A percentile compares a stretch with the other conserved stretches of the same genome.
Evolutionary conservation across 805 yeast genomes (phyloP).

Genomic region (Starmerella ratchasimensis): DNA sequence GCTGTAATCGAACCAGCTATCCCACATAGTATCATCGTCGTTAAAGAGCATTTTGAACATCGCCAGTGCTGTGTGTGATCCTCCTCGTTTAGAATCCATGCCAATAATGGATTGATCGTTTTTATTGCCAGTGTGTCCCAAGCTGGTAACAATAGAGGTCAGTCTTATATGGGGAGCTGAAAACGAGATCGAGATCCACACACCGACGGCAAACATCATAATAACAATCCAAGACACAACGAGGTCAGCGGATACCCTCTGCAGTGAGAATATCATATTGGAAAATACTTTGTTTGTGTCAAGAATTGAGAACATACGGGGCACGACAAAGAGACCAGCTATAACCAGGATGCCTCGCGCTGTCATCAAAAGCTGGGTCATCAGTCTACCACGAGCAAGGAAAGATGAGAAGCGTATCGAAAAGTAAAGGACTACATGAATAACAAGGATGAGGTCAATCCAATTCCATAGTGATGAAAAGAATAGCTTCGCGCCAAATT

Average conservation of each 20-base stretch:
- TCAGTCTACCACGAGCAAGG: neutral
- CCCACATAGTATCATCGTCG: slow-evolving; percentile 5
- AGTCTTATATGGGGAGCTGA: slow-evolving; percentile 2
- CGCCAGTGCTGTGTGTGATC: slow-evolving; percentile 4
- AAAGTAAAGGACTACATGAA: slow-evolving; percentile 1
- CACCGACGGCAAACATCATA: slow-evolving; percentile 6
- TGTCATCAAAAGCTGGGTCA: neutral
- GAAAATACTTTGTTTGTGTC: slow-evolving; percentile 4
- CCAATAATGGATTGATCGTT: neutral
- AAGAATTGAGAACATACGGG: slow-evolving; percentile 4
- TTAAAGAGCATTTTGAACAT: slow-evolving; percentile 7
- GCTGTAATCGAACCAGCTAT: slow-evolving; percentile 1
- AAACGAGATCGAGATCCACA: slow-evolving; percentile 6
- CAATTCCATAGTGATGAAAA: slow-evolving; percentile 5
- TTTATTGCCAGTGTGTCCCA: neutral
- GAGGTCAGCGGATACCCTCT: slow-evolving; percentile 2
- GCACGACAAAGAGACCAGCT: slow-evolving; percentile 6
- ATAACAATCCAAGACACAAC: slow-evolving; percentile 3
- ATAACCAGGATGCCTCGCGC: slow-evolving; percentile 4
- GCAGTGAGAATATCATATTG: slow-evolving; percentile 5
- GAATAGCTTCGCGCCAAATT: slow-evolving; percentile 2
- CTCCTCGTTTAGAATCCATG: neutral
- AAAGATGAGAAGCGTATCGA: neutral
- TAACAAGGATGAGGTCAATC: slow-evolving; percentile 1
- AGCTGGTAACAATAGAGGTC: neutral